Evolutionary conservation across 139 green algal genomes (phyloP).

Genomic region (Volvox reticuliferus): DNA sequence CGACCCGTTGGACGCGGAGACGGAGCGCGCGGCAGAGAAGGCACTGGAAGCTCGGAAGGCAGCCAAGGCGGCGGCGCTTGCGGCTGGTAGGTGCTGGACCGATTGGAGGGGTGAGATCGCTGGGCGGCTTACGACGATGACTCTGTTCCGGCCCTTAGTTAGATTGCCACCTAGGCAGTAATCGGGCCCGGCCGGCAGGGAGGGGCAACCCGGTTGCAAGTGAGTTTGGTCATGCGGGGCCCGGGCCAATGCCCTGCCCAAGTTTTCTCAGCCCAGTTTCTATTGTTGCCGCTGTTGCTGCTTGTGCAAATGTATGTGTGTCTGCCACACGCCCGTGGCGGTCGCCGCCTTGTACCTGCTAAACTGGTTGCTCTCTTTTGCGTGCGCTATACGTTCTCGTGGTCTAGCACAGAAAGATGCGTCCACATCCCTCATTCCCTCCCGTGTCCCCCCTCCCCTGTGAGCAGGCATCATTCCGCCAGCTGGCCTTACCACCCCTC

Average conservation of each 20-base stretch:
- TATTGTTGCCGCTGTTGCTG: no score
- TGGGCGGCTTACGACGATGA: not conserved
- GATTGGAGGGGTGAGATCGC: not conserved
- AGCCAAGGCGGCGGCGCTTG: conserved; percentile 39
- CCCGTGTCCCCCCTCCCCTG: no score
- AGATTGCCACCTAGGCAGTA: not conserved
- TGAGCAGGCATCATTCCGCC: not conserved
- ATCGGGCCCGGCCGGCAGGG: not conserved
- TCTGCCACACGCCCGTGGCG: no score
- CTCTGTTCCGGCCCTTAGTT: not conserved
- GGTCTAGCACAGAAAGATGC: no score
- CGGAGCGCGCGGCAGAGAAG: conserved; percentile 41
- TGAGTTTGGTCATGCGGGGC: not conserved
- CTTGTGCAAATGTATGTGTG: no score
- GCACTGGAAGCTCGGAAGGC: conserved; percentile 22
- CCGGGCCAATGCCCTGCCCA: not conserved
- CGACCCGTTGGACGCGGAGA: conserved; percentile 57
- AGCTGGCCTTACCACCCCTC: not conserved
- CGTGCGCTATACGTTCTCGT: no score
- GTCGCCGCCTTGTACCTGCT: no score
- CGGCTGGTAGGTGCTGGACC: not conserved
- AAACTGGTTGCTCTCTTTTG: no score
- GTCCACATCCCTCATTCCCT: not conserved
- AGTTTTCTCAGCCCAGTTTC: no score
- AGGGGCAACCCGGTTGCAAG: not conserved